A percentile compares a stretch with the other conserved stretches of the same genome.
phyloP scores from a whole-genome alignment of 176 grass and related monocot genomes.

The Triticum dicoccoides region DNA sequence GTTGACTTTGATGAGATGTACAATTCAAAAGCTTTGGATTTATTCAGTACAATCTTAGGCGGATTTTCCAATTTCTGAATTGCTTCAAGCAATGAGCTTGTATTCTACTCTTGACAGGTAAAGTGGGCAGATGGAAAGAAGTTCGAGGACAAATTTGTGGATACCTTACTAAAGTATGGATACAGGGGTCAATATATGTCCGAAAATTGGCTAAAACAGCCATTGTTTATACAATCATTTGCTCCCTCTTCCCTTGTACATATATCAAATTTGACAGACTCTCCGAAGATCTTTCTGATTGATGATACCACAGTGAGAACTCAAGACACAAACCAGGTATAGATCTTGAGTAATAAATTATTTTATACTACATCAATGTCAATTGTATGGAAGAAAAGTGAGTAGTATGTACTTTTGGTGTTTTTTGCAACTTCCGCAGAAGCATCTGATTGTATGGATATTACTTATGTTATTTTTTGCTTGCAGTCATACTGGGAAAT shows the following conservation, averaged over 20 bases:
- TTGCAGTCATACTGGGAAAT: constrained; percentile 95
- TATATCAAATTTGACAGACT: constrained; percentile 75
- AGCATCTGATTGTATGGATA: not conserved
- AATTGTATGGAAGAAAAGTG: not conserved
- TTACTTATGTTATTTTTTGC: constrained; percentile 31
- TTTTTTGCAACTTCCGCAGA: not conserved
- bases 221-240: constrained; percentile 97
- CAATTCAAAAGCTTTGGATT: not conserved
- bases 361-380: not conserved
- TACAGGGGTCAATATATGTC: constrained; percentile 92
- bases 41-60: not conserved
- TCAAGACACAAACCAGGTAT: constrained; percentile 95
- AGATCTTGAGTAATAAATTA: not conserved
- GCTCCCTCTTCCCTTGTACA: constrained; percentile 81
- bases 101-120: constrained; percentile 53
- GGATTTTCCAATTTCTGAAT: constrained; percentile 22
- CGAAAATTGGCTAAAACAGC: constrained; percentile 78
- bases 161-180: constrained; percentile 71
- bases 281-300: constrained; percentile 81
- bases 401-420: not conserved
- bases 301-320: constrained; percentile 66
- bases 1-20: not conserved
- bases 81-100: constrained; percentile 21
- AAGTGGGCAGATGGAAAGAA: constrained; percentile 84
- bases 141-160: constrained; percentile 96